Evolutionary conservation across 768 basidiomycete genomes (phyloP), one percentile per base, ranked within the genome.

Genomic region (Tricholoma hemisulphureum): DNA sequence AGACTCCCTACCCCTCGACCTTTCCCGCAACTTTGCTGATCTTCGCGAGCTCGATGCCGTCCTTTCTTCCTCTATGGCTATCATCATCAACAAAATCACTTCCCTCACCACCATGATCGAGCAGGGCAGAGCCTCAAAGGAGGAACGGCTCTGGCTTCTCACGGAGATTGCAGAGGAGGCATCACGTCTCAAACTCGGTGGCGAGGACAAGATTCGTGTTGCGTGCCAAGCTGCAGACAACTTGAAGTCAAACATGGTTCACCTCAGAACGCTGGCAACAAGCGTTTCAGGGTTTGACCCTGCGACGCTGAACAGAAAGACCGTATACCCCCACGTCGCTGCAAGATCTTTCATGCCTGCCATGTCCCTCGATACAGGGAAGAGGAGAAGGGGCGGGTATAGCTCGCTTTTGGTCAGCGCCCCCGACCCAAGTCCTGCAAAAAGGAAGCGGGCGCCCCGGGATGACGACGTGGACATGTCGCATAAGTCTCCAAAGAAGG

Each of bases 41-140:
- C 85, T 99, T 54, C 91, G 95, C 62, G 97, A 99, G 76, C 91
- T 99, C 75, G 97, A 98, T 73, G 97, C 96, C 57, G 97, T 99
- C 58, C 84, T 99, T 64, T 95, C 94, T 63, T 80, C 90, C 43
- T 93, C 93, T 60, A 89, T 96, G 73, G 71, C 85, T 62, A 79
- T 83, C 63, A 89, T 99, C 68, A 93, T 90, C 57, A 64, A 80
- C 45, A 93, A 93, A 73, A 88, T 98, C 62, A 80, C 83, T 57
- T 69, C 72, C 35, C 87, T 99, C 63, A 89, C 87, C 37, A 68
- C 77, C 57, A 85, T 92, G 83, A 86, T 97, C 67, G 87, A 93
- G 68, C 77, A 82, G 57, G 79, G 83, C 63, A 67, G 71, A 2
- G 79, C 76, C 18, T 70, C 75, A 35, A 87, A 86, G 65, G 85